Conservation (phyloP, 2,329 filamentous ascomycete species). For the Trichoderma simmonsii region DNA sequence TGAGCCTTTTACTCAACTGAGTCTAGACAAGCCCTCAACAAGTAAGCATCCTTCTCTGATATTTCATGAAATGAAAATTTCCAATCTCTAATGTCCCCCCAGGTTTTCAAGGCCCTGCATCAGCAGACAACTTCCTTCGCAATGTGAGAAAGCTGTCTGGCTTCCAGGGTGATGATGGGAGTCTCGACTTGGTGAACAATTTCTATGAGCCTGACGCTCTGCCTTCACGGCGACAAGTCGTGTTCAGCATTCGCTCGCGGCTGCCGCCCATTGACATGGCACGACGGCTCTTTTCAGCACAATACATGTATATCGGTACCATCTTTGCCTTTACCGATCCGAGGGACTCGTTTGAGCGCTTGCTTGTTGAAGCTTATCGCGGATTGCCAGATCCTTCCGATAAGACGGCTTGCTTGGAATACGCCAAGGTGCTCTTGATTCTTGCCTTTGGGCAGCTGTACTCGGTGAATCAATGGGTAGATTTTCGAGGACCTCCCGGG, state of each 20-base stretch:
- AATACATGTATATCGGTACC: conserved; percentile 55
- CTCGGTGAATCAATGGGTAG: conserved; percentile 54
- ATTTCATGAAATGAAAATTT: neutral
- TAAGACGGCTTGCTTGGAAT: conserved; percentile 45
- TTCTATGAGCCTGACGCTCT: conserved; percentile 36
- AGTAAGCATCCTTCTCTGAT: conserved; percentile 21
- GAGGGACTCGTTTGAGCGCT: conserved; percentile 41
- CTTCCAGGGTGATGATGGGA: conserved; percentile 32
- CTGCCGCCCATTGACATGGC: conserved; percentile 51
- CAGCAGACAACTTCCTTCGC: conserved; percentile 39
- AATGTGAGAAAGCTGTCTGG: conserved; percentile 36
- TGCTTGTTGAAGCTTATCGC: conserved; percentile 43
- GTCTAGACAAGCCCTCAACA: conserved; percentile 31
- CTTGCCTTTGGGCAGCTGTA: conserved; percentile 56
- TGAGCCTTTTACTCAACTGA: conserved; percentile 36
- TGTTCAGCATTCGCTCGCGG: conserved; percentile 28
- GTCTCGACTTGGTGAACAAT: conserved; percentile 31
- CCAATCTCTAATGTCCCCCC: neutral
- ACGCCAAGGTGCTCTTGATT: conserved; percentile 51
- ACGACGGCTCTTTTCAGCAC: conserved; percentile 47
- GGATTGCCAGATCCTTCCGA: conserved; percentile 41
- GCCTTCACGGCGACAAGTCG: conserved; percentile 30
- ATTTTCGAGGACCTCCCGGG: conserved; percentile 50
- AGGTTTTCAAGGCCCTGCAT: conserved; percentile 37
- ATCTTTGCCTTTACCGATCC: conserved; percentile 54